Conservation (phyloP, 2,329 filamentous ascomycete species). For the Hirsutella minnesotensis region DNA sequence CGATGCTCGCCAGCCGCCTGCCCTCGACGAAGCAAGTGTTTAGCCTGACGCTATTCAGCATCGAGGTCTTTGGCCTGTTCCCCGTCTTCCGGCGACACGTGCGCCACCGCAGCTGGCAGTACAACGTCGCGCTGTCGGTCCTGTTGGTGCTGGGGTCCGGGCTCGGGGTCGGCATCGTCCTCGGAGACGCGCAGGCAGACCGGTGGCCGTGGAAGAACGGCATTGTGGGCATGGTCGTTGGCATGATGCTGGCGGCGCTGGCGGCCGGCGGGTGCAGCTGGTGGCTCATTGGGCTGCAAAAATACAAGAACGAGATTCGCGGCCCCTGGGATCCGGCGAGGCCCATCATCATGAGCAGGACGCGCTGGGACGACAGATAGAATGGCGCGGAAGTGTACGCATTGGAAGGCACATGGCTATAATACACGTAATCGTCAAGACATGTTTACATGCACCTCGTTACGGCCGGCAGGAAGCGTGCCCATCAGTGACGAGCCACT, state of each 20-base stretch:
- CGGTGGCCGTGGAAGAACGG: slow-evolving; percentile 41
- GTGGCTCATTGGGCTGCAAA: slow-evolving; percentile 95
- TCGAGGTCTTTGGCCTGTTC: slow-evolving; percentile 93
- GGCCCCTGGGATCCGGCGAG: slow-evolving; percentile 95
- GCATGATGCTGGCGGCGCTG: slow-evolving; percentile 60
- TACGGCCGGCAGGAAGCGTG: too few species aligned
- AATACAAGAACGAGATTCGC: slow-evolving; percentile 98
- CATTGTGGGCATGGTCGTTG: slow-evolving; percentile 63
- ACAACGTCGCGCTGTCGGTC: slow-evolving; percentile 67
- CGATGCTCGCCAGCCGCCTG: slow-evolving; percentile 80
- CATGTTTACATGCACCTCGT: neutral
- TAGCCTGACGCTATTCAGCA: slow-evolving; percentile 86
- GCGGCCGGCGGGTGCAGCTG: slow-evolving; percentile 90
- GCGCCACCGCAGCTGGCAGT: slow-evolving; percentile 67
- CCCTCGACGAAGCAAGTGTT: slow-evolving; percentile 91
- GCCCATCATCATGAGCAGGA: slow-evolving; percentile 66
- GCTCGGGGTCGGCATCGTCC: slow-evolving; percentile 57
- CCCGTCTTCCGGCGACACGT: slow-evolving; percentile 93
- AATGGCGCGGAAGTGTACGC: neutral
- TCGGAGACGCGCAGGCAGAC: slow-evolving; percentile 31
- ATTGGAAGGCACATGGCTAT: neutral
- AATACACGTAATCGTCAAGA: neutral
- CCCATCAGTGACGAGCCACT: too few species aligned
- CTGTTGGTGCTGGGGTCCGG: slow-evolving; percentile 69
- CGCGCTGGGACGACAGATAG: slow-evolving; percentile 33